Percentiles rank a stretch among this genome's conserved stretches.
These are phyloP conservation scores for Cladosporium oxysporum DNA, from an alignment of 2,329 filamentous ascomycete species.

Conservation along the genomic window DNA sequence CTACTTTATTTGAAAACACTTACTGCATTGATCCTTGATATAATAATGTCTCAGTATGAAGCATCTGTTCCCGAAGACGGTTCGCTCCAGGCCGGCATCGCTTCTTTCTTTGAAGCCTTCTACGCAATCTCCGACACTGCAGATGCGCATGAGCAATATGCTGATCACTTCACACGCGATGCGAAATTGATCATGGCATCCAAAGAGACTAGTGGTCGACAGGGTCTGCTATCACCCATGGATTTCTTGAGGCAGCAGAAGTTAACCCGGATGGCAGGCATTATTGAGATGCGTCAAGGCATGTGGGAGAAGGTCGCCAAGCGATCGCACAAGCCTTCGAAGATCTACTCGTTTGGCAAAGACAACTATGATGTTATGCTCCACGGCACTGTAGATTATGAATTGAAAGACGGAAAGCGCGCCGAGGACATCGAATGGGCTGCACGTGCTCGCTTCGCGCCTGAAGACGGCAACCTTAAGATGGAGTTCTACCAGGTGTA, in stretches of 20 bases:
- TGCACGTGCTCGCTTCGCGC: constrained; percentile 54
- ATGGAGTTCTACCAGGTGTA: constrained; percentile 59
- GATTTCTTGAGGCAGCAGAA: not conserved
- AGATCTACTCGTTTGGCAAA: constrained; percentile 54
- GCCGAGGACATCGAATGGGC: constrained; percentile 54
- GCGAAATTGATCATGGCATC: constrained; percentile 56
- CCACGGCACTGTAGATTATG: constrained; percentile 55
- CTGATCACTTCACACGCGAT: constrained; percentile 50
- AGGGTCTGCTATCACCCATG: constrained; percentile 40
- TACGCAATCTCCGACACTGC: constrained; percentile 51
- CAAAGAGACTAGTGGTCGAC: constrained; percentile 47
- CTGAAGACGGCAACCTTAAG: constrained; percentile 55
- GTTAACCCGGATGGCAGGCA: constrained; percentile 41
- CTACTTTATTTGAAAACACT: not conserved
- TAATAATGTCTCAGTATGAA: constrained; percentile 29
- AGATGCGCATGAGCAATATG: constrained; percentile 52
- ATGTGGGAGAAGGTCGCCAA: constrained; percentile 56
- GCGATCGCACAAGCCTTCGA: constrained; percentile 48
- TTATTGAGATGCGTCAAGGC: constrained; percentile 52
- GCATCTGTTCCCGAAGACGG: constrained; percentile 31
- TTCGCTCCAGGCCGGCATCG: constrained; percentile 44
- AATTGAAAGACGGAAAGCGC: constrained; percentile 52
- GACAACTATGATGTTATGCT: constrained; percentile 55
- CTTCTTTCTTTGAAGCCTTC: constrained; percentile 49
- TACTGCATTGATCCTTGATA: not conserved